A percentile compares a stretch with the other conserved stretches of the same genome.
Conservation (phyloP, 108 stramenopile genomes). For the Epithemia pelagica region DNA sequence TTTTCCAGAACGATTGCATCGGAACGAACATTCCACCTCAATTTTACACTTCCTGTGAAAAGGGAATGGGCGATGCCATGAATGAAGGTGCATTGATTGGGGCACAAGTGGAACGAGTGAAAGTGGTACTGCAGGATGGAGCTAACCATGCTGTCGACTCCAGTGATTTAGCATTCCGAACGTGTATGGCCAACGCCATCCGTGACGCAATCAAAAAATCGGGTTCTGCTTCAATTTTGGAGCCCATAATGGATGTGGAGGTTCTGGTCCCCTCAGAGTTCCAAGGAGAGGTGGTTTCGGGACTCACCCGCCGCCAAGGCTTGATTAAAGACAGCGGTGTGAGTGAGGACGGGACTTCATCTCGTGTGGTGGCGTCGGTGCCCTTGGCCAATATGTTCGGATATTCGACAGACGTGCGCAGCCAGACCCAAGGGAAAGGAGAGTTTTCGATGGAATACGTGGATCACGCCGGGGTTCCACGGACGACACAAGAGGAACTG, state of each 20-base stretch:
- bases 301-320: slow-evolving; percentile 91
- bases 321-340: slow-evolving; percentile 88
- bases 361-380: slow-evolving; percentile 85
- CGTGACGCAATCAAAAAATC: slow-evolving; percentile 87
- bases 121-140: slow-evolving; percentile 92
- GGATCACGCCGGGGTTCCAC: slow-evolving; percentile 80
- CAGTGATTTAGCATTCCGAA: slow-evolving; percentile 96
- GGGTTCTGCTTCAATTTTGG: slow-evolving; percentile 71
- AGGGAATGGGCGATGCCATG: slow-evolving; percentile 91
- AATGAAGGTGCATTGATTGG: slow-evolving; percentile 89
- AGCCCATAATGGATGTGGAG: slow-evolving; percentile 96
- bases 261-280: slow-evolving; percentile 92
- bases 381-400: slow-evolving; percentile 96
- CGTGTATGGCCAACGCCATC: slow-evolving; percentile 88
- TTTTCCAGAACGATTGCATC: slow-evolving; percentile 89
- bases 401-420: slow-evolving; percentile 92
- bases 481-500: slow-evolving; percentile 78
- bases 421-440: slow-evolving; percentile 96
- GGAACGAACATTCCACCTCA: slow-evolving; percentile 98
- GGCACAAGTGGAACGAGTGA: slow-evolving; percentile 86
- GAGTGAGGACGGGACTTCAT: slow-evolving; percentile 88
- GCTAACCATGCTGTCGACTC: slow-evolving; percentile 97
- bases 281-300: slow-evolving; percentile 94
- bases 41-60: slow-evolving; percentile 92
- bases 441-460: slow-evolving; percentile 99